Conservation (phyloP, 2,329 filamentous ascomycete genomes). For the Arthrobotrys entomopaga region DNA sequence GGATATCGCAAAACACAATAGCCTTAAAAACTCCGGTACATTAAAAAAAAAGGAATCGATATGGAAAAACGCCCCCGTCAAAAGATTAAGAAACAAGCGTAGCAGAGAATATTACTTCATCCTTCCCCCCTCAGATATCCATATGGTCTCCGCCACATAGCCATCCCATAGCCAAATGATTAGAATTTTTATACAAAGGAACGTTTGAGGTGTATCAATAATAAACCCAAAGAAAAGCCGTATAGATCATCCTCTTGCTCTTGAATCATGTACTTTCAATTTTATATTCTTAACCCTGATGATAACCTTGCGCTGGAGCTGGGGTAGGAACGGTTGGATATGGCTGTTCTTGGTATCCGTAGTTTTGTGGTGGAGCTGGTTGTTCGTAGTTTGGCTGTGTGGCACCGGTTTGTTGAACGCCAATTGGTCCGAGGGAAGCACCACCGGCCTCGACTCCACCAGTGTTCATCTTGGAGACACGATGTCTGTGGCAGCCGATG, state of each 20-base stretch:
- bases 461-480: constrained; percentile 28
- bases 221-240: constrained; percentile 10
- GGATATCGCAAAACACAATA: background rate
- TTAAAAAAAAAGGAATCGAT: constrained; percentile 3
- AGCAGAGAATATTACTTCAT: constrained; percentile 13
- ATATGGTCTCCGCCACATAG: background rate
- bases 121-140: background rate
- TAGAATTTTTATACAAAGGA: constrained; percentile 44
- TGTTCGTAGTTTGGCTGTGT: constrained; percentile 31
- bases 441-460: constrained; percentile 37
- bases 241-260: constrained; percentile 10
- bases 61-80: constrained; percentile 8
- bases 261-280: background rate
- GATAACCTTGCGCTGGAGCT: constrained; percentile 46
- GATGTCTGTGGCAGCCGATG: constrained; percentile 47
- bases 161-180: background rate
- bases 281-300: constrained; percentile 10
- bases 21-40: constrained; percentile 9
- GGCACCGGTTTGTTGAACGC: constrained; percentile 32
- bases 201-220: constrained; percentile 1
- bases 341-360: constrained; percentile 44
- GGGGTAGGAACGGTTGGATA: constrained; percentile 52
- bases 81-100: constrained; percentile 1
- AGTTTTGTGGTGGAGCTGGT: constrained; percentile 17
- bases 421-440: constrained; percentile 46